Percentiles rank a stretch among this genome's conserved stretches.
phyloP scores from a whole-genome alignment of 2,329 filamentous ascomycete genomes.

The Stagonosporopsis tanaceti region DNA sequence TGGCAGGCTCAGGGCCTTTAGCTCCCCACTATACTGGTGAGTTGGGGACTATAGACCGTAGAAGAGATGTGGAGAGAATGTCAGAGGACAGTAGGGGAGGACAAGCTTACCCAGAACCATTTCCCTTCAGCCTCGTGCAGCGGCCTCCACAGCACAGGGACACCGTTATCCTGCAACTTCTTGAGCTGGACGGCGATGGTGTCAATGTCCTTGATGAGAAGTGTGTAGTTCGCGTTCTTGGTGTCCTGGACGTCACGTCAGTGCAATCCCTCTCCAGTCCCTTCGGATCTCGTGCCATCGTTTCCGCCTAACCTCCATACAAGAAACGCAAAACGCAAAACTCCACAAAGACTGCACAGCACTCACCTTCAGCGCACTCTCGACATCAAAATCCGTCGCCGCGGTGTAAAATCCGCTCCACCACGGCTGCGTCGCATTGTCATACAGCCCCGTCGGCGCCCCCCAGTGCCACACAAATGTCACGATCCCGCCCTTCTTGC shows the following conservation, averaged over 20 bases:
- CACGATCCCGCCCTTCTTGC: constrained; percentile 56
- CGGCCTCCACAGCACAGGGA: constrained; percentile 59
- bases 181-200: constrained; percentile 58
- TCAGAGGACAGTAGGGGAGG: not conserved
- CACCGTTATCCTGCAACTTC: constrained; percentile 53
- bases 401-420: constrained; percentile 60
- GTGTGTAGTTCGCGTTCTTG: constrained; percentile 57
- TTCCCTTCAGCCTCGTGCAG: constrained; percentile 61
- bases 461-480: constrained; percentile 62
- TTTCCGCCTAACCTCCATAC: too few relatives aligned
- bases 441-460: constrained; percentile 56
- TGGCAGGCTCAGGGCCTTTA: constrained; percentile 55
- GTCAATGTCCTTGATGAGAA: constrained; percentile 59
- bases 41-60: too few relatives aligned
- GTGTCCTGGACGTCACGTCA: constrained; percentile 36
- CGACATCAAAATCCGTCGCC: constrained; percentile 60
- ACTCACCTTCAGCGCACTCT: constrained; percentile 47
- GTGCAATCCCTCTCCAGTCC: not conserved
- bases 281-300: too few relatives aligned
- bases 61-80: too few relatives aligned
- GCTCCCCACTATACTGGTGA: constrained; percentile 53
- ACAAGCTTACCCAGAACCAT: constrained; percentile 55
- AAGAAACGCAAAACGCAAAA: not conserved
- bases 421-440: constrained; percentile 57
- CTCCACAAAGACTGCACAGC: not conserved